These are phyloP conservation scores for Paramecium octaurelia DNA, from an alignment of 73 alveolate genomes.

Conservation along the genomic window DNA sequence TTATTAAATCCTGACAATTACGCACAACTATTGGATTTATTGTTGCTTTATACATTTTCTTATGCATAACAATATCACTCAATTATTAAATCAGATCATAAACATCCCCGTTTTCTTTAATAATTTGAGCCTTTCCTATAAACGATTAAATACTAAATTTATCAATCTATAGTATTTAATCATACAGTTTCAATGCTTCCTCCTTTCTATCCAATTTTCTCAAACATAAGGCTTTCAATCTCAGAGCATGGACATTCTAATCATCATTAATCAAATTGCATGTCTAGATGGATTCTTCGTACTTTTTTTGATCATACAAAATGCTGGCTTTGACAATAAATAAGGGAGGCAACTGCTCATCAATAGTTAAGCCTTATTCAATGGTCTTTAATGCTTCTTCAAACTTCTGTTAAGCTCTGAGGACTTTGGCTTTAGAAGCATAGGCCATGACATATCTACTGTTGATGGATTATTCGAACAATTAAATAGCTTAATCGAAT, in stretches of 20 bases:
- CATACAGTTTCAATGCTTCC: background rate
- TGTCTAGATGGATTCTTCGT: background rate
- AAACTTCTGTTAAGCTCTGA: background rate
- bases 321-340: background rate
- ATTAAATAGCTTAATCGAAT: background rate
- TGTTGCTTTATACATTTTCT: background rate
- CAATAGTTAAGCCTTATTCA: background rate
- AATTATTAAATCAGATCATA: background rate
- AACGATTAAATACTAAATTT: background rate
- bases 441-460: background rate
- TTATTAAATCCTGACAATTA: background rate
- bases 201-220: background rate
- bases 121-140: background rate
- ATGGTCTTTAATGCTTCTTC: background rate
- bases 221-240: background rate
- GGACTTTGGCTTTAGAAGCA: background rate
- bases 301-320: background rate
- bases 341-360: background rate
- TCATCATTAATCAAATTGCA: background rate
- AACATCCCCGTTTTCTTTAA: constrained; percentile 1
- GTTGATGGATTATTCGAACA: background rate
- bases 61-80: background rate
- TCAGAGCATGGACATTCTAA: background rate
- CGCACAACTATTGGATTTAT: constrained; percentile 2
- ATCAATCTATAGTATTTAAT: background rate